These are phyloP conservation scores for Penicillium sp. DNA, from an alignment of 2,329 filamentous ascomycete species.

Conservation along the genomic window DNA sequence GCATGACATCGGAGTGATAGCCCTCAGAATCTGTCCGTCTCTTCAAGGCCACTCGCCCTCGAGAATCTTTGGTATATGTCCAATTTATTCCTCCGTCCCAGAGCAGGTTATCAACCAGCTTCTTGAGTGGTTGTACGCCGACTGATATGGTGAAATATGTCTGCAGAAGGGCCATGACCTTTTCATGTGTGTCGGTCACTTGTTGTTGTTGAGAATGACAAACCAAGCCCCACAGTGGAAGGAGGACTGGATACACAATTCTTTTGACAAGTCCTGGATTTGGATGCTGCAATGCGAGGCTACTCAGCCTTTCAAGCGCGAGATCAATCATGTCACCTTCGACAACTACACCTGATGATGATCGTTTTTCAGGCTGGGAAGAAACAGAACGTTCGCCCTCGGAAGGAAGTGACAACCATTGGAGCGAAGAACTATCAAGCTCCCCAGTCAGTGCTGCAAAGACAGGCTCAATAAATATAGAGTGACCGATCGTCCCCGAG, in stretches of 20 bases:
- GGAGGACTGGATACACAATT: conserved; percentile 44
- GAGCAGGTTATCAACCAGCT: conserved; percentile 46
- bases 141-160: conserved; percentile 49
- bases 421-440: conserved; percentile 28
- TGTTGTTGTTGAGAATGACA: conserved; percentile 42
- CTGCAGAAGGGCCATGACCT: conserved; percentile 38
- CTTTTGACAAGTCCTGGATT: conserved; percentile 50
- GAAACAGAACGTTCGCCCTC: conserved; percentile 20
- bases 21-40: conserved; percentile 26
- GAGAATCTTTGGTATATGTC: conserved; percentile 36
- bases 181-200: conserved; percentile 33
- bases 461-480: conserved; percentile 47
- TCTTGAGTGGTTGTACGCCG: conserved; percentile 40
- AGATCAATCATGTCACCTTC: conserved; percentile 33
- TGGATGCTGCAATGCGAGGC: conserved; percentile 46
- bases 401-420: conserved; percentile 36
- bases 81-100: conserved; percentile 46
- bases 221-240: conserved; percentile 48
- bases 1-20: conserved; percentile 35
- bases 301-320: conserved; percentile 42
- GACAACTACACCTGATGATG: conserved; percentile 27
- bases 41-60: conserved; percentile 33
- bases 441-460: conserved; percentile 43
- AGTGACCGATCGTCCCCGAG: conserved; percentile 46
- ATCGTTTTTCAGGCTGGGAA: background rate